A percentile compares a stretch with the other conserved stretches of the same genome.
Evolutionary conservation across 352 stramenopile genomes (phyloP).

Genomic region (Elongisporangium undulatum): DNA sequence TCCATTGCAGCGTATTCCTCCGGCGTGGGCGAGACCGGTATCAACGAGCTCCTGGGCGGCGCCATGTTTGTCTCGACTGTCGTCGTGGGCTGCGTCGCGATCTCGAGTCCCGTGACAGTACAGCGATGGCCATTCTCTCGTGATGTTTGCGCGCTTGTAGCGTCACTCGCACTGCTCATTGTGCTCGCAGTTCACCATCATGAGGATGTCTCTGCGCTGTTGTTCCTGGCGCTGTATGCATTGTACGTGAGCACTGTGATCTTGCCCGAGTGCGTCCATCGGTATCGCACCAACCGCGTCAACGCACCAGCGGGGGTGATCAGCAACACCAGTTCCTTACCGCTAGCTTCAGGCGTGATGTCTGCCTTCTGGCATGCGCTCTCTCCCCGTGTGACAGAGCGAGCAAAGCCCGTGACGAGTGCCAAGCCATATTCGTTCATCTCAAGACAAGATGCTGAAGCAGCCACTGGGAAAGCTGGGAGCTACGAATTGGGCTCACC

Average conservation of each 20-base stretch:
- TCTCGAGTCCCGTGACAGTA: slow-evolving; percentile 62
- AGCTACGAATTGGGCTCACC: slow-evolving; percentile 21
- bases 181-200: slow-evolving; percentile 19
- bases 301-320: neutral
- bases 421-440: slow-evolving; percentile 41
- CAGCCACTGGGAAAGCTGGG: slow-evolving; percentile 6
- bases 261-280: slow-evolving; percentile 40
- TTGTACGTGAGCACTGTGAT: slow-evolving; percentile 62
- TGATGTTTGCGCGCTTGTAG: slow-evolving; percentile 51
- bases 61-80: slow-evolving; percentile 95
- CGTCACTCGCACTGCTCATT: slow-evolving; percentile 43
- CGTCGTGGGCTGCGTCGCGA: slow-evolving; percentile 86
- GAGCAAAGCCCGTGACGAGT: slow-evolving; percentile 4
- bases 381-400: slow-evolving; percentile 20
- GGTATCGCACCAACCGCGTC: slow-evolving; percentile 13
- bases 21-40: slow-evolving; percentile 60
- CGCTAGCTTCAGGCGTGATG: slow-evolving; percentile 27
- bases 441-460: slow-evolving; percentile 19
- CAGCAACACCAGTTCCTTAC: neutral
- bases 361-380: slow-evolving; percentile 78
- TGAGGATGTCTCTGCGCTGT: slow-evolving; percentile 24
- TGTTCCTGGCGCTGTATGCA: slow-evolving; percentile 47
- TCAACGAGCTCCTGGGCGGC: slow-evolving; percentile 94
- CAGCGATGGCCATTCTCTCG: slow-evolving; percentile 62
- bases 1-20: slow-evolving; percentile 85